These are phyloP conservation scores for Ilyonectria robusta DNA, from an alignment of 2,329 filamentous ascomycete genomes.

Conservation along the genomic window DNA sequence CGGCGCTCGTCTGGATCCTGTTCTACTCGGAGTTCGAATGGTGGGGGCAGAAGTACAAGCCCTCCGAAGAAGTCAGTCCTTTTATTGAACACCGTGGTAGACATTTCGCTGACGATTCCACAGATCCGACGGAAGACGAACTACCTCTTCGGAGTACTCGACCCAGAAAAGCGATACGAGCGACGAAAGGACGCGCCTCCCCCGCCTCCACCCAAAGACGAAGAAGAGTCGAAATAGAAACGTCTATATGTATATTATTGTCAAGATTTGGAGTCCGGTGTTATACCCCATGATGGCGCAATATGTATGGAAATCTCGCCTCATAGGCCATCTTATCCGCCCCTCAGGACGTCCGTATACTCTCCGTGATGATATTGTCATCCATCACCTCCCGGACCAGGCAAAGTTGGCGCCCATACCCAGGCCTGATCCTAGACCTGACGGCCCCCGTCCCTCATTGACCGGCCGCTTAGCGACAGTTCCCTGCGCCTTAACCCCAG, in stretches of 20 bases:
- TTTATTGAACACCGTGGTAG: neutral
- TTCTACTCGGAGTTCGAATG: constrained; percentile 62
- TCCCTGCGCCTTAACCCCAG: constrained; percentile 84
- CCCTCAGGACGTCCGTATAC: constrained; percentile 28
- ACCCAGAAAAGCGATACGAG: constrained; percentile 60
- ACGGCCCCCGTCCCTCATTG: constrained; percentile 71
- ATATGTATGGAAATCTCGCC: constrained; percentile 44
- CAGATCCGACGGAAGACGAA: constrained; percentile 56
- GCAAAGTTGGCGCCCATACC: constrained; percentile 72
- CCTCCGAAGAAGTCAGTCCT: constrained; percentile 56
- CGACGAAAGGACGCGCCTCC: constrained; percentile 56
- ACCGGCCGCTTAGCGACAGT: constrained; percentile 84
- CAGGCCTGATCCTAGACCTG: constrained; percentile 64
- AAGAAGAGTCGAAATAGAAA: constrained; percentile 46
- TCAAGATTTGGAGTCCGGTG: constrained; percentile 47
- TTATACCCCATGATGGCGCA: constrained; percentile 43
- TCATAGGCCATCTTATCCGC: constrained; percentile 37
- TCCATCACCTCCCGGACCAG: constrained; percentile 60
- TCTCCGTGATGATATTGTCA: constrained; percentile 21
- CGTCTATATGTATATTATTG: constrained; percentile 45
- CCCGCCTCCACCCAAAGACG: constrained; percentile 44
- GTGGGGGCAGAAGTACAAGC: constrained; percentile 60
- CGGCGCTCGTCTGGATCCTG: constrained; percentile 55
- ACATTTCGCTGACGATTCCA: constrained; percentile 24
- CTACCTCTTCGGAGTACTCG: constrained; percentile 57